These are phyloP conservation scores for Fomes fomentarius DNA, from an alignment of 1,284 basidiomycete genomes.

Conservation along the genomic window DNA sequence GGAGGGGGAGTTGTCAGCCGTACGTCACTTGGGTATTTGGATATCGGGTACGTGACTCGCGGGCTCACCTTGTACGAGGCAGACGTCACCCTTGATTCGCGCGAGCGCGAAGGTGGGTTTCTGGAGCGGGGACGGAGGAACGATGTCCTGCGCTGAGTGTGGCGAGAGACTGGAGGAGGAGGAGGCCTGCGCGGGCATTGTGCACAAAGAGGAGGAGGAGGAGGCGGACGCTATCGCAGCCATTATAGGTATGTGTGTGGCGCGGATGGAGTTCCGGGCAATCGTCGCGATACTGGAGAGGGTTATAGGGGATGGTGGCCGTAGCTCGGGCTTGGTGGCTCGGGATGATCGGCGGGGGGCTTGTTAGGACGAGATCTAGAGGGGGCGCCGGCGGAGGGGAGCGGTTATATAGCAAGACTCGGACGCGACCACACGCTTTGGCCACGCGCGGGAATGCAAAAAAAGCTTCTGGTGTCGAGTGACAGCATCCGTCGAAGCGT, in stretches of 20 bases:
- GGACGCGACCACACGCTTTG: constrained; percentile 8
- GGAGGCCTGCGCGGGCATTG: constrained; percentile 15
- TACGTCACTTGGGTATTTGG: not conserved
- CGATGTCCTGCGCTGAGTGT: constrained; percentile 2
- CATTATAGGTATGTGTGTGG: constrained; percentile 12
- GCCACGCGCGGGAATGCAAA: constrained; percentile 16
- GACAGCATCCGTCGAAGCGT: constrained; percentile 10
- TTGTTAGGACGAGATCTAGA: not conserved
- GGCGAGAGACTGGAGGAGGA: not conserved
- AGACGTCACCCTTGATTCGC: constrained; percentile 37
- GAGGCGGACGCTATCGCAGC: constrained; percentile 19
- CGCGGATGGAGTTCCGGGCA: not conserved
- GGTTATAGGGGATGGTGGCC: not conserved
- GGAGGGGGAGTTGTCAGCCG: constrained; percentile 1
- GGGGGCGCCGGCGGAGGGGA: constrained; percentile 2
- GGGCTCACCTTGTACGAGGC: constrained; percentile 40
- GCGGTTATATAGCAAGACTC: constrained; percentile 16
- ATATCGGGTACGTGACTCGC: not conserved
- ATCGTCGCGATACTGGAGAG: not conserved
- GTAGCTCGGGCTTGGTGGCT: not conserved
- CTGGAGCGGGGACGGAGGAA: constrained; percentile 4
- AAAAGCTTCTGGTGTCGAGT: constrained; percentile 12
- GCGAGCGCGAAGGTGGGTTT: constrained; percentile 38
- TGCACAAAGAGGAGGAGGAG: constrained; percentile 18
- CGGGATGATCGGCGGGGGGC: not conserved